phyloP scores from a whole-genome alignment of 1,284 basidiomycete genomes.

The Ceratobasidium sp. region DNA sequence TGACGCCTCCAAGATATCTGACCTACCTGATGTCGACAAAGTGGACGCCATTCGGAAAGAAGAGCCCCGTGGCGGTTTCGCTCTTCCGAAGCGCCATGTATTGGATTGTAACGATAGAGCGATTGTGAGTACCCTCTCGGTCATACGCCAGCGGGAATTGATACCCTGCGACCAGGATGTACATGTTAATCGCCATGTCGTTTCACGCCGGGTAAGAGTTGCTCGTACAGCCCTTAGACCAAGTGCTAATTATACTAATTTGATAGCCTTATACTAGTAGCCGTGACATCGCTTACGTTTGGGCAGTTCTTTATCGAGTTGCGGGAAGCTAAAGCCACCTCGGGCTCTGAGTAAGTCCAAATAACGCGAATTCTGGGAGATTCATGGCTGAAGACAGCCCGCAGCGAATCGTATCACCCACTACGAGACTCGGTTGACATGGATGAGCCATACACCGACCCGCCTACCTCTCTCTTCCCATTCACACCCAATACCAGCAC shows the following conservation, averaged over 20 bases:
- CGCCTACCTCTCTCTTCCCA: slow-evolving; percentile 4
- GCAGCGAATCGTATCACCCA: slow-evolving; percentile 22
- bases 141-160: background rate
- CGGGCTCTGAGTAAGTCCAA: background rate
- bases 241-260: background rate
- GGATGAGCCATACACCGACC: slow-evolving; percentile 25
- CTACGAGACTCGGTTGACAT: slow-evolving; percentile 18
- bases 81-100: slow-evolving; percentile 63
- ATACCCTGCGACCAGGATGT: slow-evolving; percentile 48
- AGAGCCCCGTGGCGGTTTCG: slow-evolving; percentile 55
- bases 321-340: slow-evolving; percentile 44
- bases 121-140: slow-evolving; percentile 58
- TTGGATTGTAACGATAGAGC: slow-evolving; percentile 60
- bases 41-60: slow-evolving; percentile 53
- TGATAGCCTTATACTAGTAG: slow-evolving; percentile 14
- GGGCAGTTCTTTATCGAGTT: slow-evolving; percentile 65
- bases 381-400: background rate
- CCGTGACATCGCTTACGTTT: slow-evolving; percentile 62
- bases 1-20: slow-evolving; percentile 53
- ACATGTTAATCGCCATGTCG: slow-evolving; percentile 75
- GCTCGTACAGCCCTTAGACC: background rate
- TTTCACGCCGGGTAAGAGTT: slow-evolving; percentile 65
- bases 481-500: slow-evolving; percentile 1
- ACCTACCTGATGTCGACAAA: slow-evolving; percentile 58
- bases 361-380: too few species aligned